Evolutionary conservation across 78 protist genomes (phyloP).

Genomic region (Cyanophora paradoxa): DNA sequence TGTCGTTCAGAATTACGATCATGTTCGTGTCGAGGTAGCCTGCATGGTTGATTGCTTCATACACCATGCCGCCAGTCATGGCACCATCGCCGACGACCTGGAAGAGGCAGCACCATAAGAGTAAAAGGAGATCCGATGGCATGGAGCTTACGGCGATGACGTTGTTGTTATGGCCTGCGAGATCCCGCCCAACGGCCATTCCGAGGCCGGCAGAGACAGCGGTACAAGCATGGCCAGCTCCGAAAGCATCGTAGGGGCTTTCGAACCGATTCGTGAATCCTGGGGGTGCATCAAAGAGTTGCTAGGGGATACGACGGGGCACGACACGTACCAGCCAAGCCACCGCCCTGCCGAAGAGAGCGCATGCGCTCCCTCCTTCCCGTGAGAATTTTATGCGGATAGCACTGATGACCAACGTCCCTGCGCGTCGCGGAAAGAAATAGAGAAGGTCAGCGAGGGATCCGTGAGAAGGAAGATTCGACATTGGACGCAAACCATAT

Average conservation of each 20-base stretch:
- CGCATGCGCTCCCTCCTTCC: slow-evolving; percentile 25
- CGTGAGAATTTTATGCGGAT: slow-evolving; percentile 36
- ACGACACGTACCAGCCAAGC: no score
- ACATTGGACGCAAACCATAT: not conserved
- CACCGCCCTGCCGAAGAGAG: slow-evolving; percentile 26
- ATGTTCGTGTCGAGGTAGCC: not conserved
- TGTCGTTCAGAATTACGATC: slow-evolving; percentile 20
- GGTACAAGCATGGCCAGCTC: slow-evolving; percentile 29
- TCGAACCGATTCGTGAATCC: slow-evolving; percentile 4
- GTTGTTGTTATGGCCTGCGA: slow-evolving; percentile 2
- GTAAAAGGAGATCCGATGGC: no score
- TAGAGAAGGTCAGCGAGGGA: no score
- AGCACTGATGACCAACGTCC: slow-evolving; percentile 14
- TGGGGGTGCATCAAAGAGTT: not conserved
- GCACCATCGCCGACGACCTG: slow-evolving; percentile 31
- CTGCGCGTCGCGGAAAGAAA: not conserved
- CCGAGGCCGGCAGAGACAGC: slow-evolving; percentile 20
- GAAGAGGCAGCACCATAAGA: no score
- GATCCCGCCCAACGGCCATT: slow-evolving; percentile 1
- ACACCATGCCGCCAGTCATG: slow-evolving; percentile 23
- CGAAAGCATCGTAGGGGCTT: slow-evolving; percentile 9
- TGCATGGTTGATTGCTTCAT: slow-evolving; percentile 6
- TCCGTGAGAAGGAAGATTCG: no score
- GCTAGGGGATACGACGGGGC: not conserved
- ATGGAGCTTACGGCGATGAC: slow-evolving; percentile 18